A percentile compares a stretch with the other conserved stretches of the same genome.
Conservation (phyloP, 2,329 filamentous ascomycete genomes). For the Mycosphaerelloides madeirae region DNA sequence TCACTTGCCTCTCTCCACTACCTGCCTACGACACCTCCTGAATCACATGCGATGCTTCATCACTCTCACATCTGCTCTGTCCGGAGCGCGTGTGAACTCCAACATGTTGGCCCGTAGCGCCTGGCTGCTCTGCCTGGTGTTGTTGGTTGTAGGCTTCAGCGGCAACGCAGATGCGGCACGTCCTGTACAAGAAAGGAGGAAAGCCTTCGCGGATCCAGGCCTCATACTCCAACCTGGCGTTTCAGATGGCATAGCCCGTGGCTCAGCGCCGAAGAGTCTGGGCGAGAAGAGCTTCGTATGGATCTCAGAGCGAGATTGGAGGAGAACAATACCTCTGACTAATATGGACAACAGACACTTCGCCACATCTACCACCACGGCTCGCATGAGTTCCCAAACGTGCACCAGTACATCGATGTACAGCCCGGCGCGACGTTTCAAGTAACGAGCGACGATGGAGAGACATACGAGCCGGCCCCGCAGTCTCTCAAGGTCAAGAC, state of each 20-base stretch:
- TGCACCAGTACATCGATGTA: conserved; percentile 75
- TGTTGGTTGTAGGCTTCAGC: conserved; percentile 15
- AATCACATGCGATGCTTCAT: too few relatives aligned
- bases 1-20: too few relatives aligned
- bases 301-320: neutral
- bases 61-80: too few relatives aligned
- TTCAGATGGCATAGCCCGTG: conserved; percentile 6
- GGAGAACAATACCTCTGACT: neutral
- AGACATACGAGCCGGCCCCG: conserved; percentile 37
- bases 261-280: conserved; percentile 12
- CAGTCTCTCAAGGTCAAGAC: conserved; percentile 40
- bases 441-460: conserved; percentile 26
- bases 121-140: conserved; percentile 11
- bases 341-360: conserved; percentile 49
- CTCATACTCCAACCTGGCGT: conserved; percentile 21
- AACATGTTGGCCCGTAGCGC: conserved; percentile 10
- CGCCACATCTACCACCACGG: conserved; percentile 93
- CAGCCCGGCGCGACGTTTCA: conserved; percentile 47
- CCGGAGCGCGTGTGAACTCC: too few relatives aligned
- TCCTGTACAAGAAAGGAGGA: conserved; percentile 18
- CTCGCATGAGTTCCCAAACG: conserved; percentile 67
- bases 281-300: conserved; percentile 30
- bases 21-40: too few relatives aligned
- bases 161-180: conserved; percentile 14
- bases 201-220: conserved; percentile 19